phyloP scores from a whole-genome alignment of 2,329 filamentous ascomycete genomes.

The Lasiodiplodia sp. region DNA sequence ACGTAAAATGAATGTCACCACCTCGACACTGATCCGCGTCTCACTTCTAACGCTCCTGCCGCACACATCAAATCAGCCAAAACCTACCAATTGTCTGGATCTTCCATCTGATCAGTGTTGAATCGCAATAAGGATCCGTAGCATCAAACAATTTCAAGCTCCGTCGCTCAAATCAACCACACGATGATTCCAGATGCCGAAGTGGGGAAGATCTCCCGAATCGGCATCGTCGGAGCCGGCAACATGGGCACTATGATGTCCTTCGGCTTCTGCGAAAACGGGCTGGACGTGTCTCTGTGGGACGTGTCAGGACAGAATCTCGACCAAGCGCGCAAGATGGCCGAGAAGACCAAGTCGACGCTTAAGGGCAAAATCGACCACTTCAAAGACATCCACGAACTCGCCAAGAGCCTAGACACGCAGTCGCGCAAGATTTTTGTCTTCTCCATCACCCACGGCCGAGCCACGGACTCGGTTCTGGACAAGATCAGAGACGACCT shows the following conservation, averaged over 20 bases:
- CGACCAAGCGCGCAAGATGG: conserved; percentile 37
- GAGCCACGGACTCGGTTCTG: conserved; percentile 36
- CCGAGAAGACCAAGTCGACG: conserved; percentile 32
- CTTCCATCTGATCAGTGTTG: background rate
- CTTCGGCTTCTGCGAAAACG: conserved; percentile 55
- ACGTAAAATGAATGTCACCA: background rate
- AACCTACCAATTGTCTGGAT: background rate
- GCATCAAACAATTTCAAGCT: background rate
- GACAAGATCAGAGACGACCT: conserved; percentile 50
- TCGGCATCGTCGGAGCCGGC: conserved; percentile 54
- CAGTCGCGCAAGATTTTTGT: conserved; percentile 51
- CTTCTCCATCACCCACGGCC: conserved; percentile 52
- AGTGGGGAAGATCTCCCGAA: conserved; percentile 15
- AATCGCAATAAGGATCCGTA: background rate
- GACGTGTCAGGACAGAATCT: conserved; percentile 50
- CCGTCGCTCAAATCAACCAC: background rate
- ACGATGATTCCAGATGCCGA: background rate
- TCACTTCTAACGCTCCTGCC: background rate
- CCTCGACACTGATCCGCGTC: background rate
- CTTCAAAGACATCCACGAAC: conserved; percentile 47
- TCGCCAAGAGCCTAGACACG: conserved; percentile 46
- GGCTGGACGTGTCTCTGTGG: conserved; percentile 52
- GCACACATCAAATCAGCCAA: background rate
- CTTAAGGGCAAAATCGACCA: conserved; percentile 43
- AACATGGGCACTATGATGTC: conserved; percentile 57